Base-by-base conservation (phyloP, 306 rosid species). In the Purshia tridentata region DNA sequence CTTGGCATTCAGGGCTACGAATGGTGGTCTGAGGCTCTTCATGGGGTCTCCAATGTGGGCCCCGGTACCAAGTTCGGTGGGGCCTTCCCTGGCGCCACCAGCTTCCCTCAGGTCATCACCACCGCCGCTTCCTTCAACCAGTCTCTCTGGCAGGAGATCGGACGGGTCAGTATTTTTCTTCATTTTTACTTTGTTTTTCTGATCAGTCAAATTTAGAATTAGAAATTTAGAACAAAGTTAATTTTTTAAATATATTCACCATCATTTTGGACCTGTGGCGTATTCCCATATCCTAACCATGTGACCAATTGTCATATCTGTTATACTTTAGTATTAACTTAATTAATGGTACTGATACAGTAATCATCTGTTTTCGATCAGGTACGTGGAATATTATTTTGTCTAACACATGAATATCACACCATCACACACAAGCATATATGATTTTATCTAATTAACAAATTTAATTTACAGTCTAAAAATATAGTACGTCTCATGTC, bases 31-130 rank as follows among this genome's bases (percentile, higher is more conserved):
- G 91, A 87, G 80, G 91, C 91, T 1, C 91, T 87, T 71, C 91
- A 87, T 10, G 99, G 99, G 0, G 99, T 94, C 3, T 94, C 99
- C n/a, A 79, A 94, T 62, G 90, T 84, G 57, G 99, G 99, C 2
- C 99, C 99, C 4, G 99, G 96, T 0, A 82, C 94, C 15, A 91
- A 76, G 87, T 94, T 94, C 12, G 92, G 92, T 23, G 97, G 96
- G 70, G 53, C 92, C 76, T 89, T 83, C 65, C 91, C 86, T 1
- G 91, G 82, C 9, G 97, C 99, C 81, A 94, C 99, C 23, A 87
- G 89, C 41, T 94, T 94, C 80, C 99, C 99, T 13, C 97, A 94
- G 23, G 99, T 94, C 86, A 94, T 94, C 89, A 67, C 97, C 69
- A 89, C 97, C 57, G 99, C 95, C 63, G 95, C 99, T 81, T 89